Conservation (phyloP, 2,329 filamentous ascomycete species). For the Clarireedia sp. region DNA sequence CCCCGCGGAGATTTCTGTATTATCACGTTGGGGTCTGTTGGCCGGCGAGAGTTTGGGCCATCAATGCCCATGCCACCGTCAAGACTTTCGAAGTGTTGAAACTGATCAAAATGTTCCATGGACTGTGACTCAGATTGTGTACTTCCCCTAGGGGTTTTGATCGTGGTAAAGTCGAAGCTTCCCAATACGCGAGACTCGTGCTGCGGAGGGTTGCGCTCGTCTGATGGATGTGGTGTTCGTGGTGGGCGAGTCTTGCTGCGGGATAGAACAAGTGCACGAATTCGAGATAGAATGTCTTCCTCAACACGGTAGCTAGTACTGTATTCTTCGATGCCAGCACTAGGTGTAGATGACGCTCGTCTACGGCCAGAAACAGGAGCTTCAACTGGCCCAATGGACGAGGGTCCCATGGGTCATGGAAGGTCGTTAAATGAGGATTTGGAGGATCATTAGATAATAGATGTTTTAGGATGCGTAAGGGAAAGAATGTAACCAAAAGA, state of each 20-base stretch:
- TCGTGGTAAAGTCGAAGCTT: constrained; percentile 14
- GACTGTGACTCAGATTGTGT: constrained; percentile 18
- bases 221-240: constrained; percentile 22
- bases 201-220: constrained; percentile 13
- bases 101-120: constrained; percentile 7
- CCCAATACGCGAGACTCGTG: constrained; percentile 7
- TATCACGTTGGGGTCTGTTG: neutral
- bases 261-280: constrained; percentile 25
- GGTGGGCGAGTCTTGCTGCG: constrained; percentile 20
- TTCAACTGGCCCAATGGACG: constrained; percentile 12
- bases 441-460: constrained; percentile 3
- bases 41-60: neutral
- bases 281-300: constrained; percentile 24
- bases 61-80: constrained; percentile 11
- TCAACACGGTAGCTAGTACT: constrained; percentile 19
- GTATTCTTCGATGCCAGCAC: constrained; percentile 20
- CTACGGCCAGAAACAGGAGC: constrained; percentile 10
- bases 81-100: neutral
- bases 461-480: constrained; percentile 2
- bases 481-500: constrained; percentile 11
- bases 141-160: constrained; percentile 2
- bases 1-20: neutral
- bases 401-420: constrained; percentile 18
- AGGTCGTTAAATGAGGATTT: neutral
- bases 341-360: constrained; percentile 16